These are phyloP conservation scores for Candida railenensis DNA, from an alignment of 805 yeast genomes.

Conservation along the genomic window DNA sequence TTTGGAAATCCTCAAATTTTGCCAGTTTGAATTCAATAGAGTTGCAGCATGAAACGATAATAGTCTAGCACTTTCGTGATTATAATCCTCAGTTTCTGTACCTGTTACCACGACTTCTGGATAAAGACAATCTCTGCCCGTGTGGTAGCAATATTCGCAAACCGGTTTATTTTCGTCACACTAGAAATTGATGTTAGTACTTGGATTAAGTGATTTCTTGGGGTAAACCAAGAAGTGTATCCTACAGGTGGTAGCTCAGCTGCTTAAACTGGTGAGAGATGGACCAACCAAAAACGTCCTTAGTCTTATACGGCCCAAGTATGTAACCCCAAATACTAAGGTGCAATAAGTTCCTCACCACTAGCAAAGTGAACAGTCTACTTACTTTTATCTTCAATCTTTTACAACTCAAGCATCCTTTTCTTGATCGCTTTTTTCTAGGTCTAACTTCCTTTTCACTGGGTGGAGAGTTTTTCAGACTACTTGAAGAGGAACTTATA, in stretches of 20 bases:
- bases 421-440: constrained; percentile 17
- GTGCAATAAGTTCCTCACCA: too few species aligned
- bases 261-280: too few species aligned
- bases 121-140: constrained; percentile 21
- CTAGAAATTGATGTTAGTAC: constrained; percentile 7
- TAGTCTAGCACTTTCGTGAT: neutral
- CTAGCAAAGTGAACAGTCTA: neutral
- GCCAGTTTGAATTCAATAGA: constrained; percentile 11
- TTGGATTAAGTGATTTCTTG: too few species aligned
- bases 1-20: constrained; percentile 15
- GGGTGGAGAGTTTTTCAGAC: neutral
- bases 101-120: constrained; percentile 2
- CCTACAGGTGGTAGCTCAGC: too few species aligned
- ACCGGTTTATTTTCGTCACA: constrained; percentile 24
- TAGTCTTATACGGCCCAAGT: too few species aligned
- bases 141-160: constrained; percentile 27
- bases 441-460: neutral
- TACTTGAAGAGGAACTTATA: neutral
- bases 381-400: constrained; percentile 26
- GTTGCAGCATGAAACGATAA: neutral
- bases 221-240: too few species aligned
- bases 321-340: too few species aligned
- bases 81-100: neutral
- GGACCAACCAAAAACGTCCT: too few species aligned
- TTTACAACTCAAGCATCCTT: constrained; percentile 33